Evolutionary conservation across 169 alveolate species (phyloP).

Genomic region (Plasmodium gallinaceum): DNA sequence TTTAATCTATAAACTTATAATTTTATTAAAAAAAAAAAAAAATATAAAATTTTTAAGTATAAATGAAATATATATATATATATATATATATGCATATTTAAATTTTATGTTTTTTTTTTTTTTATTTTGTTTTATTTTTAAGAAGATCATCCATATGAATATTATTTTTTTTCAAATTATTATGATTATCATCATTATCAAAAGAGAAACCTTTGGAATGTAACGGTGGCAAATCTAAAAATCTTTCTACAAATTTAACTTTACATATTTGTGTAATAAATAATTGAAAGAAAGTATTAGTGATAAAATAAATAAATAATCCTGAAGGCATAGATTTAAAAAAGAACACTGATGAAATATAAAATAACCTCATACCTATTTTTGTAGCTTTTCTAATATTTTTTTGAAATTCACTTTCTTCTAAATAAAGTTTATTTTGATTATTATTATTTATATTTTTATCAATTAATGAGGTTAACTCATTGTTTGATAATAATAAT

Average conservation of each 20-base stretch:
- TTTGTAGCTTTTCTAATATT: constrained; percentile 35
- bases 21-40: too few species aligned
- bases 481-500: constrained; percentile 78
- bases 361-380: constrained; percentile 47
- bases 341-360: constrained; percentile 52
- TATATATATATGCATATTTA: not conserved
- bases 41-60: too few species aligned
- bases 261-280: constrained; percentile 63
- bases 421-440: not conserved
- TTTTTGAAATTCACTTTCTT: constrained; percentile 66
- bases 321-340: constrained; percentile 76
- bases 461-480: constrained; percentile 64
- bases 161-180: not conserved
- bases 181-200: not conserved
- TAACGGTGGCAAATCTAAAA: constrained; percentile 55
- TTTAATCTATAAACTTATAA: too few species aligned
- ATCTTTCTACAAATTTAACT: constrained; percentile 33
- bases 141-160: constrained; percentile 48
- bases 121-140: constrained; percentile 7
- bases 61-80: not conserved
- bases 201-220: constrained; percentile 46
- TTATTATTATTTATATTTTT: constrained; percentile 28
- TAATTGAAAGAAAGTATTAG: constrained; percentile 58
- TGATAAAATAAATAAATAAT: constrained; percentile 49
- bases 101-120: too few species aligned